Conservation (phyloP, 371 early-diverging fungal species). For the Mucor circinelloides region DNA sequence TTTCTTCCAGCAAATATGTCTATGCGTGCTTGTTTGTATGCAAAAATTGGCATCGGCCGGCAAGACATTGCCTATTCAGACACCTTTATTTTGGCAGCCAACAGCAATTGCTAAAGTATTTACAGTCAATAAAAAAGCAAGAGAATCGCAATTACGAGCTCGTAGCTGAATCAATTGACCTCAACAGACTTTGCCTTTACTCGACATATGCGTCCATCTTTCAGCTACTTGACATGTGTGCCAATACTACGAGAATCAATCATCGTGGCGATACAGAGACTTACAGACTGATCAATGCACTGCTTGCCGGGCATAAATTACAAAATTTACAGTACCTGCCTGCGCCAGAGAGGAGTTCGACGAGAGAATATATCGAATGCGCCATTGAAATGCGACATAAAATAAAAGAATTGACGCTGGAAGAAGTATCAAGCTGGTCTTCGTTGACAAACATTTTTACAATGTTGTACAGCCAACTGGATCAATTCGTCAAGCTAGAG, state of each 20-base stretch:
- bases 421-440: background rate
- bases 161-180: background rate
- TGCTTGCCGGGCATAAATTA: background rate
- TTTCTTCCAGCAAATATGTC: background rate
- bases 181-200: background rate
- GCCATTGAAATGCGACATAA: background rate
- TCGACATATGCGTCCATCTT: background rate
- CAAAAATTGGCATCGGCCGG: background rate
- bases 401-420: background rate
- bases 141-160: background rate
- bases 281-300: background rate
- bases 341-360: background rate
- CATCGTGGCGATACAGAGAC: background rate
- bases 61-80: background rate
- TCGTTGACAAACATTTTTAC: background rate
- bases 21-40: background rate
- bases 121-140: background rate
- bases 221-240: background rate
- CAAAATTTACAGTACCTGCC: background rate
- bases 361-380: background rate
- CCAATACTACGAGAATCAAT: background rate
- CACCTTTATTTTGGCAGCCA: background rate
- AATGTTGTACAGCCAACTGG: background rate
- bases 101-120: background rate
- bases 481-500: background rate